Percentiles rank a stretch among this genome's conserved stretches.
Evolutionary conservation across 2,329 filamentous ascomycete genomes (phyloP).

Genomic region (Laburnicola sp.): DNA sequence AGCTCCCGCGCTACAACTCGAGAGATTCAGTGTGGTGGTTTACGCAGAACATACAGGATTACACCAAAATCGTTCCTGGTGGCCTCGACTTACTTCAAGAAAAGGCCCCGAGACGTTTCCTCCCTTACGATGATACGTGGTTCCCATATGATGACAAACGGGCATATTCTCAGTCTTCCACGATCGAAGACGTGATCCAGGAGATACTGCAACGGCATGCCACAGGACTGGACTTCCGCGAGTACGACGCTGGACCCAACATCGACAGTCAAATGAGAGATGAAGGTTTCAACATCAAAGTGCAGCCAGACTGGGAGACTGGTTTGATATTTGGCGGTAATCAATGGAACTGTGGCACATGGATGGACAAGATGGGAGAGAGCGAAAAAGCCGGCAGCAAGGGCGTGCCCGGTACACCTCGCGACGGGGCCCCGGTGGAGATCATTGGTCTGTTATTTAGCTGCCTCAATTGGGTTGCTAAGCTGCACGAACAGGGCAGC

Average conservation of each 20-base stretch:
- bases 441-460: slow-evolving; percentile 95
- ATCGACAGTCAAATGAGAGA: slow-evolving; percentile 93
- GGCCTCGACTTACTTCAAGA: slow-evolving; percentile 74
- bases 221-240: slow-evolving; percentile 84
- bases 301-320: slow-evolving; percentile 86
- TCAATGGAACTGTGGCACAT: slow-evolving; percentile 93
- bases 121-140: slow-evolving; percentile 95
- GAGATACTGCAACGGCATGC: slow-evolving; percentile 93
- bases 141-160: slow-evolving; percentile 79
- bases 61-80: slow-evolving; percentile 76
- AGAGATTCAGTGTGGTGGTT: slow-evolving; percentile 98
- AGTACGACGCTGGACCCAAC: slow-evolving; percentile 86
- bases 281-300: slow-evolving; percentile 88
- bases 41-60: slow-evolving; percentile 93
- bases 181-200: slow-evolving; percentile 86
- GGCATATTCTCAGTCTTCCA: slow-evolving; percentile 83
- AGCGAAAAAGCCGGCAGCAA: slow-evolving; percentile 88
- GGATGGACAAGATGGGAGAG: slow-evolving; percentile 99
- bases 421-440: slow-evolving; percentile 92
- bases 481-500: slow-evolving; percentile 67
- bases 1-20: slow-evolving; percentile 88
- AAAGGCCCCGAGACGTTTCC: slow-evolving; percentile 79
- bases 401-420: slow-evolving; percentile 91
- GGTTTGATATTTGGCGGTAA: slow-evolving; percentile 94
- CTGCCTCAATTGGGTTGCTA: slow-evolving; percentile 76